Percentiles rank a stretch among this genome's conserved stretches.
phyloP scores from a whole-genome alignment of 2,329 filamentous ascomycete species.

The Madurella mycetomatis region DNA sequence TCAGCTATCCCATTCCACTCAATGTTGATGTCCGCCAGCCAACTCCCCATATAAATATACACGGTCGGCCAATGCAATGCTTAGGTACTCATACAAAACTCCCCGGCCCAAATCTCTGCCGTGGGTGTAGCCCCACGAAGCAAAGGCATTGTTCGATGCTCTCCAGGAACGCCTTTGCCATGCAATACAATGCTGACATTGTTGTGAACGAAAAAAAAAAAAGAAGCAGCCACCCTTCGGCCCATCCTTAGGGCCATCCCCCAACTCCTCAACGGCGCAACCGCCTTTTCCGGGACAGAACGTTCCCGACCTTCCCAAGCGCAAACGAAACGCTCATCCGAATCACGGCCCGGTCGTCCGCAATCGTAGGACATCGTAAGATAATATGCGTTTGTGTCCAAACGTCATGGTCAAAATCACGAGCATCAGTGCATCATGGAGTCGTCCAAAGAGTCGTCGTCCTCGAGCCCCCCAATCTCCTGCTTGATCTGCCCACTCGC shows the following conservation, averaged over 20 bases:
- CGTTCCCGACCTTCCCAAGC: background rate
- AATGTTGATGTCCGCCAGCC: conserved; percentile 4
- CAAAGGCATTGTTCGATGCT: conserved; percentile 12
- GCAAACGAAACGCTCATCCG: background rate
- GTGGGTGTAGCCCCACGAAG: background rate
- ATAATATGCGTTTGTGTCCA: conserved; percentile 12
- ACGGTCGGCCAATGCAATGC: conserved; percentile 27
- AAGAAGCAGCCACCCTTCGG: too few species aligned
- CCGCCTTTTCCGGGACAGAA: background rate
- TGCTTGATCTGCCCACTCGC: conserved; percentile 93
- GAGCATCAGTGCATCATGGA: conserved; percentile 52
- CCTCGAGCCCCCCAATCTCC: conserved; percentile 87
- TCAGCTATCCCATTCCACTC: background rate
- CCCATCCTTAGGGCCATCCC: background rate
- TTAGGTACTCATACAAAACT: conserved; percentile 29
- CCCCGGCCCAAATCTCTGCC: background rate
- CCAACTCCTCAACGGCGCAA: background rate
- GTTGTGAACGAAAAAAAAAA: conserved; percentile 12
- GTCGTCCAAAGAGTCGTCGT: conserved; percentile 67
- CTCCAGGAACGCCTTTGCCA: conserved; percentile 24
- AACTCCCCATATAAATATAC: conserved; percentile 23
- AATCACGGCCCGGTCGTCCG: background rate
- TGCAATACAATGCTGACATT: conserved; percentile 10
- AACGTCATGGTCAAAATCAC: conserved; percentile 23
- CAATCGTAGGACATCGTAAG: conserved; percentile 7